Percentiles rank a stretch among this genome's conserved stretches.
Conservation (phyloP, 345 rosid species). For the Cardamine occulta region DNA sequence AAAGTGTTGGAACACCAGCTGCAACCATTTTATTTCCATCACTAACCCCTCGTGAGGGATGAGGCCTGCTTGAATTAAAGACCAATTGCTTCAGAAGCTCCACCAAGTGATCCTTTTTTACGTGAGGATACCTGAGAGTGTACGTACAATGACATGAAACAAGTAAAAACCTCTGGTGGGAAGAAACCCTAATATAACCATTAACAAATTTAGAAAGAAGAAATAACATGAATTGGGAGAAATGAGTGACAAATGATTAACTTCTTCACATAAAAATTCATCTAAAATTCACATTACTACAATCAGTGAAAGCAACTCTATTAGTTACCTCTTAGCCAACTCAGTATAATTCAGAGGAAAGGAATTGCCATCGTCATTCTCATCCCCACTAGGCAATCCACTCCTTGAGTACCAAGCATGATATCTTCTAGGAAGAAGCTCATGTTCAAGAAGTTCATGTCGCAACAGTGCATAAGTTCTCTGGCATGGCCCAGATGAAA, state of each 20-base stretch:
- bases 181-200: constrained; percentile 3
- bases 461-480: constrained; percentile 69
- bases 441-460: constrained; percentile 89
- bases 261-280: constrained; percentile 2
- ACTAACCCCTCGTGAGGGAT: constrained; percentile 54
- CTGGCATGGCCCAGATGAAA: constrained; percentile 89
- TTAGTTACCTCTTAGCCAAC: constrained; percentile 72
- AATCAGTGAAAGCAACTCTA: constrained; percentile 23
- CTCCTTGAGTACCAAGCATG: constrained; percentile 95
- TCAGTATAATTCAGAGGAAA: constrained; percentile 71
- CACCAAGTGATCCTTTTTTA: constrained; percentile 86
- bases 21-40: constrained; percentile 65
- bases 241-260: constrained; percentile 25
- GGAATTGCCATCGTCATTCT: constrained; percentile 78
- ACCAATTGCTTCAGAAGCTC: constrained; percentile 93
- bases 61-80: constrained; percentile 50
- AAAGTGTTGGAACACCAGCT: constrained; percentile 88
- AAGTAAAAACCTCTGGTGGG: constrained; percentile 17
- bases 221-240: not conserved
- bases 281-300: constrained; percentile 11
- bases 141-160: constrained; percentile 39
- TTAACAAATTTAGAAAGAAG: not conserved
- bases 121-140: constrained; percentile 79
- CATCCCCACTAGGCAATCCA: constrained; percentile 65
- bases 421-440: constrained; percentile 92